Evolutionary conservation across 768 basidiomycete genomes (phyloP).

Genomic region (Sistotremastrum suecicum): DNA sequence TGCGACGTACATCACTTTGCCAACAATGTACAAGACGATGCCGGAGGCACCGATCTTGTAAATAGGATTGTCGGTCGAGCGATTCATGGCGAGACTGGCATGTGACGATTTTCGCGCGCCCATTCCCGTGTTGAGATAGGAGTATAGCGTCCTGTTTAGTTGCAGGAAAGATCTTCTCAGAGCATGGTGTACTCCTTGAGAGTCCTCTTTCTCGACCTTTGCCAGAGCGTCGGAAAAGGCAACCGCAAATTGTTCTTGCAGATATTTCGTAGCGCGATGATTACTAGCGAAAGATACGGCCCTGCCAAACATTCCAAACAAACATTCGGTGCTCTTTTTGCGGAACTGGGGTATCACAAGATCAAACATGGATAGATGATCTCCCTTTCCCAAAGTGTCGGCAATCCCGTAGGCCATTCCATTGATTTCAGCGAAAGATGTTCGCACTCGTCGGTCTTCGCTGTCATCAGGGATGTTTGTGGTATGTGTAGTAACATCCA

Average conservation of each 20-base stretch:
- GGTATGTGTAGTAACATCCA: conserved; percentile 72
- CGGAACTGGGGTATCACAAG: conserved; percentile 82
- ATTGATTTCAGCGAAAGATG: conserved; percentile 77
- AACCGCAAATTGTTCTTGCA: conserved; percentile 66
- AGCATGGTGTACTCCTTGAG: conserved; percentile 57
- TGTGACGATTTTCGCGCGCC: conserved; percentile 57
- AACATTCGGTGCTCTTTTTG: conserved; percentile 58
- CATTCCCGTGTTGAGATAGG: conserved; percentile 31
- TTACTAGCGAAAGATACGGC: conserved; percentile 32
- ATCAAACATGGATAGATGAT: conserved; percentile 81
- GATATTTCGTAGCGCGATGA: conserved; percentile 64
- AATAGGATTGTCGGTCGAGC: conserved; percentile 31
- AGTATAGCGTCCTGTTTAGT: conserved; percentile 72
- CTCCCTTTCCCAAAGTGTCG: conserved; percentile 71
- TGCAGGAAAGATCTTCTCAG: conserved; percentile 77
- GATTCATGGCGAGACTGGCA: conserved; percentile 32
- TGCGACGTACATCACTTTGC: conserved; percentile 72
- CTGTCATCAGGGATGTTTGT: conserved; percentile 71
- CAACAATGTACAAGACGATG: conserved; percentile 73
- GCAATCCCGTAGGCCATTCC: conserved; percentile 95
- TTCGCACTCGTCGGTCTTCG: conserved; percentile 83
- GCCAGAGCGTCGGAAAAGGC: conserved; percentile 48
- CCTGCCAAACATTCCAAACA: conserved; percentile 95
- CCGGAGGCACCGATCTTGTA: conserved; percentile 67
- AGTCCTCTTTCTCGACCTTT: conserved; percentile 22